Evolutionary conservation across 2,329 filamentous ascomycete genomes (phyloP).

Genomic region (Pseudogymnoascus sp.): DNA sequence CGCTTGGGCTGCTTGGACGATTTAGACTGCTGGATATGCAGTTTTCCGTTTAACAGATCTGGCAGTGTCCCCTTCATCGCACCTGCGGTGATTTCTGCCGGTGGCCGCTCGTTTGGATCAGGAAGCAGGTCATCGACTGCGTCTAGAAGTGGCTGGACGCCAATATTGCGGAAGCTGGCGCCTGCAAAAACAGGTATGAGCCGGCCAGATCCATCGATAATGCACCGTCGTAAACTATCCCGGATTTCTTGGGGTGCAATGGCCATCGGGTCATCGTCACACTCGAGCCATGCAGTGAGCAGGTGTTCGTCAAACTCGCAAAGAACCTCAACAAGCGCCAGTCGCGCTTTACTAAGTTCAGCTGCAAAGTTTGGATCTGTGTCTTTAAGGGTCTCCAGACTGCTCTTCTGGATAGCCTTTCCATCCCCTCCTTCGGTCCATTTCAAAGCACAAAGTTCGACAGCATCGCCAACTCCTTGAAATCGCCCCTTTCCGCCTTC

Average conservation of each 20-base stretch:
- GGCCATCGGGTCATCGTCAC: constrained; percentile 62
- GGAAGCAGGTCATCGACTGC: constrained; percentile 83
- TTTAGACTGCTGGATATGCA: constrained; percentile 32
- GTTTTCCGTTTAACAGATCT: constrained; percentile 38
- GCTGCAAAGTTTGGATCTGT: constrained; percentile 44
- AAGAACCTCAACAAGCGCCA: constrained; percentile 71
- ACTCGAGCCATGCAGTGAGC: constrained; percentile 75
- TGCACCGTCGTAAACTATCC: constrained; percentile 63
- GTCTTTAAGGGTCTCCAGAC: constrained; percentile 44
- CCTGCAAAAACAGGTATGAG: constrained; percentile 84
- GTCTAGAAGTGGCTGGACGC: constrained; percentile 85
- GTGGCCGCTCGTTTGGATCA: constrained; percentile 69
- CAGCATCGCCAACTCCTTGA: constrained; percentile 74
- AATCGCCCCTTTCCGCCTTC: constrained; percentile 64
- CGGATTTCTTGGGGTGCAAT: constrained; percentile 62
- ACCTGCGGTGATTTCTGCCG: constrained; percentile 67
- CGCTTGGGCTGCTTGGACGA: constrained; percentile 25
- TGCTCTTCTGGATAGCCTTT: constrained; percentile 49
- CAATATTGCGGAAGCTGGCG: constrained; percentile 88
- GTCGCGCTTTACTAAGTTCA: constrained; percentile 69
- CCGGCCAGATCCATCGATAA: constrained; percentile 59
- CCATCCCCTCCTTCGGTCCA: constrained; percentile 65
- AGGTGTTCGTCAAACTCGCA: constrained; percentile 84
- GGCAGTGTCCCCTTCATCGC: constrained; percentile 46
- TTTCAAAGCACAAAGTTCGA: constrained; percentile 65